Evolutionary conservation across 352 stramenopile species (phyloP), one percentile per base, ranked within the genome.

Genomic region (Pythium grandisporangium): DNA sequence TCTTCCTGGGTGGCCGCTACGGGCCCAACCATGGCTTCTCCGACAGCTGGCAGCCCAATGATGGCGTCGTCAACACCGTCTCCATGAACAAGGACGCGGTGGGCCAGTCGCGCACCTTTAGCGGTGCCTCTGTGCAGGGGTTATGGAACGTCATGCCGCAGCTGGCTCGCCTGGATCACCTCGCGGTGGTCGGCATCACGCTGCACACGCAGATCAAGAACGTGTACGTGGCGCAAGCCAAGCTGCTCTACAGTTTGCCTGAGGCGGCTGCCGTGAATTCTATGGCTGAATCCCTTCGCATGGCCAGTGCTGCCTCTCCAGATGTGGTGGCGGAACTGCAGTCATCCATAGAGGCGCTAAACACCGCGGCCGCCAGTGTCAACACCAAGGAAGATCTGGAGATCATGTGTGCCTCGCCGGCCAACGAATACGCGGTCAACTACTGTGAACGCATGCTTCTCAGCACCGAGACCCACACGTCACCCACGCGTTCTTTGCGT

Each of bases 91-190:
- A 6, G 6, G 38, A 45, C 17, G 38, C 22, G 11, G 47, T 58
- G 1, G 63, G 59, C 12, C 39, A 57, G 14, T 26, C 55, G 10
- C 49, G 70, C 3, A 43, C 46, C 34, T 73, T 55, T 38, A 47
- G 56, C 32, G 59, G 63, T 7, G 41, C 41, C 29, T 55, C 59
- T 2, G 30, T 50, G 8, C 51, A 61, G 16, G 63, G 63, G 32
- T 57, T 58, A 27, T 73, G 63, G 63, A 70, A 67, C 21, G 22
- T 60, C 17, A 63, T 73, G 58, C 51, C 56, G n/a, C 50, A 61
- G 30, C 63, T 73, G 13, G 39, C 42, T 1, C 51, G 48, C 1
- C 37, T 73, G 33, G 63, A 73, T 39, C 63, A 73, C 39, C 48
- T 65, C 36, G 59, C 45, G 2, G 57, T 70, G 27, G 63, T 60